A percentile compares a stretch with the other conserved stretches of the same genome.
Evolutionary conservation across 192 early-diverging fungal species (phyloP).

Genomic region (Linnemannia exigua): DNA sequence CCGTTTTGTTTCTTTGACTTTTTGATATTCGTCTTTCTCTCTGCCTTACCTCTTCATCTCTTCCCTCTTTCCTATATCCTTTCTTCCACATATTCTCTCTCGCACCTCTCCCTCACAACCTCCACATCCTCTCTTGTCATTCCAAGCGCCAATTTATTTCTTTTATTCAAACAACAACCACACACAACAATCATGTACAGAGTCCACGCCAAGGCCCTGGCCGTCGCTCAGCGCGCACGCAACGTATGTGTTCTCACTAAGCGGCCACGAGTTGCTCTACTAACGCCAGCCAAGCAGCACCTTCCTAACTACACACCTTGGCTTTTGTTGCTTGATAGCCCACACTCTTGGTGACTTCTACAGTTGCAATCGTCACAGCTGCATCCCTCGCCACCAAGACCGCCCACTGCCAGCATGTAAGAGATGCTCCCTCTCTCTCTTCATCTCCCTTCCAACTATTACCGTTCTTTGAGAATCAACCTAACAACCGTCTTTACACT

Average conservation of each 20-base stretch:
- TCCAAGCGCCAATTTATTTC: neutral
- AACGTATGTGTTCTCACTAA: slow-evolving; percentile 18
- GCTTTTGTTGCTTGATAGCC: slow-evolving; percentile 7
- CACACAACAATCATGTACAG: slow-evolving; percentile 20
- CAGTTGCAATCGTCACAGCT: slow-evolving; percentile 10
- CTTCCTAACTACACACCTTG: neutral
- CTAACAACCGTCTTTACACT: neutral
- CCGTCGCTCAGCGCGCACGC: slow-evolving; percentile 23
- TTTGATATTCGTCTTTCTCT: neutral
- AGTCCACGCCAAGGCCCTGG: slow-evolving; percentile 27
- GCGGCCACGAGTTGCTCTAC: neutral
- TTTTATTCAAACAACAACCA: neutral
- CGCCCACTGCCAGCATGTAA: slow-evolving; percentile 38
- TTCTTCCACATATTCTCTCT: neutral
- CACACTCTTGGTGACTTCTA: slow-evolving; percentile 21
- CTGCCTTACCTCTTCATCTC: neutral
- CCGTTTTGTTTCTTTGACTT: too few species aligned
- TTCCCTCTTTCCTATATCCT: neutral
- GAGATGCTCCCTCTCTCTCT: neutral
- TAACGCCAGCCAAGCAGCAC: neutral
- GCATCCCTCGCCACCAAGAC: slow-evolving; percentile 5
- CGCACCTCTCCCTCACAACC: neutral
- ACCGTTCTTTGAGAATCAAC: neutral
- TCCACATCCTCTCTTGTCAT: neutral
- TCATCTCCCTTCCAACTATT: neutral